phyloP scores from a whole-genome alignment of 805 yeast genomes.

The Torulaspora maleeae region DNA sequence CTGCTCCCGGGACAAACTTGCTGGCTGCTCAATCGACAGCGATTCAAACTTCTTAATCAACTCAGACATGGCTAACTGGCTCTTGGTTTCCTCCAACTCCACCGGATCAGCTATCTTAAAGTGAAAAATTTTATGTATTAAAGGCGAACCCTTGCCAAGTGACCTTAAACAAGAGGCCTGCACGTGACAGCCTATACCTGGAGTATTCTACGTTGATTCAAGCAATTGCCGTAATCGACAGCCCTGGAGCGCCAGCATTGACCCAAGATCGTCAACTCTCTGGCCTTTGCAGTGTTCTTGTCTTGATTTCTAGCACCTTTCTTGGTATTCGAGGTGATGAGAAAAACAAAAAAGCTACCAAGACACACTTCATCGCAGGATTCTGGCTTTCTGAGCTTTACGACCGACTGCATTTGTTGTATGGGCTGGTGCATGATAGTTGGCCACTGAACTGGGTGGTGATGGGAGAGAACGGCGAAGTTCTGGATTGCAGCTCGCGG shows the following conservation, averaged over 20 bases:
- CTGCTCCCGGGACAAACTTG: slow-evolving; percentile 43
- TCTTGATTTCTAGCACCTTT: too few relatives aligned
- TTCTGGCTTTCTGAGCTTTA: neutral
- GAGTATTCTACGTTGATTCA: too few relatives aligned
- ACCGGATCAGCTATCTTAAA: neutral
- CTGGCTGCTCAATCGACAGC: slow-evolving; percentile 28
- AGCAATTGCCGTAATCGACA: too few relatives aligned
- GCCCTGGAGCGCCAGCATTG: too few relatives aligned
- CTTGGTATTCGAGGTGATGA: neutral
- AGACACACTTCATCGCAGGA: too few relatives aligned
- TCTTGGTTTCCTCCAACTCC: neutral
- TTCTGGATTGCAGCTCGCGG: neutral
- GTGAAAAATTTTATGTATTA: slow-evolving; percentile 3
- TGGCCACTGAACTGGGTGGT: slow-evolving; percentile 1
- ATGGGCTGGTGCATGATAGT: neutral
- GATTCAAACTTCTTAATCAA: slow-evolving; percentile 28
- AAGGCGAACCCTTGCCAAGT: neutral
- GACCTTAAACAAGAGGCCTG: neutral
- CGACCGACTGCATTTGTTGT: neutral
- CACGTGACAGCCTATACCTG: slow-evolving; percentile 1
- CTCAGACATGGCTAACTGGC: slow-evolving; percentile 26
- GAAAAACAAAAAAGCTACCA: neutral
- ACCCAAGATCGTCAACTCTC: too few relatives aligned
- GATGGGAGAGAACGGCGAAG: slow-evolving; percentile 1
- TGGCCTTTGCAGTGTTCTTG: too few relatives aligned